Evolutionary conservation across 495 filamentous ascomycete species (phyloP).

Genomic region (Penicillium paxilli): DNA sequence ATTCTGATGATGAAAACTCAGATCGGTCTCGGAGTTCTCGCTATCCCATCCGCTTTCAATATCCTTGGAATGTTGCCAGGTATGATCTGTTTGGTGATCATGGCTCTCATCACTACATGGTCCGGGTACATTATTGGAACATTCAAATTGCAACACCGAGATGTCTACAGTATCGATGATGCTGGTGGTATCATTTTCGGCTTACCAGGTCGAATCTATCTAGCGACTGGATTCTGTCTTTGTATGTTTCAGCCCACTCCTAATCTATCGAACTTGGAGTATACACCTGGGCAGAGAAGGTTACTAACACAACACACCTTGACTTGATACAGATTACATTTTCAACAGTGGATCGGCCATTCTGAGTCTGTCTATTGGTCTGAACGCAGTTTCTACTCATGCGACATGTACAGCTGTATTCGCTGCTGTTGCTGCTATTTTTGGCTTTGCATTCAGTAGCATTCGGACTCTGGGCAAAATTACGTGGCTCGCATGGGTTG

Average conservation of each 20-base stretch:
- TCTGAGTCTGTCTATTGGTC: conserved; percentile 68
- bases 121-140: neutral
- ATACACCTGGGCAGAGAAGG: no score
- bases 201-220: neutral
- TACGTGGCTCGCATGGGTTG: conserved; percentile 38
- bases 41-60: neutral
- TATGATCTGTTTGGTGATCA: neutral
- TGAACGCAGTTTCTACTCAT: conserved; percentile 62
- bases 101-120: neutral
- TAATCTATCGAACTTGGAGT: conserved; percentile 13
- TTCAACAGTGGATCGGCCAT: conserved; percentile 42
- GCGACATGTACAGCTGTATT: conserved; percentile 56
- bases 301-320: no score
- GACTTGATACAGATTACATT: conserved; percentile 16
- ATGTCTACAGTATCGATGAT: neutral
- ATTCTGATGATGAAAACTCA: neutral
- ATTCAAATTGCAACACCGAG: neutral
- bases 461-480: conserved; percentile 34
- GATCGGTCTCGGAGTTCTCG: neutral
- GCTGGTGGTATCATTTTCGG: neutral
- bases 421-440: conserved; percentile 28
- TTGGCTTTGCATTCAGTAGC: conserved; percentile 27
- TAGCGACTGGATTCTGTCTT: neutral
- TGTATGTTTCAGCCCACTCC: neutral
- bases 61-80: neutral